phyloP scores from a whole-genome alignment of 306 rosid species.

The Citrullus amarus region DNA sequence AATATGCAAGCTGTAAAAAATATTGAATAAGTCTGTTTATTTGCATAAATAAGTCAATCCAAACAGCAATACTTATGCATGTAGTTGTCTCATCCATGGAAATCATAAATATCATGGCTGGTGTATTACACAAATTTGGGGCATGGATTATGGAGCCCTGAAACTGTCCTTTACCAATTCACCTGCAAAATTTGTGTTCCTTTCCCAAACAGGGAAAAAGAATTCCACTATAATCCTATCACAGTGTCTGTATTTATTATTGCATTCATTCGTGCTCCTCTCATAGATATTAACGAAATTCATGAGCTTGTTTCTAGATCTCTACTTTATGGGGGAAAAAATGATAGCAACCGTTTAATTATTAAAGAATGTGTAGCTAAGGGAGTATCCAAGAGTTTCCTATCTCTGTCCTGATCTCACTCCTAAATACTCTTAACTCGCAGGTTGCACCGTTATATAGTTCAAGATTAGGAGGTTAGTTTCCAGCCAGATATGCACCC shows the following conservation, averaged over 20 bases:
- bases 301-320: not conserved
- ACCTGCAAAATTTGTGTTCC: not conserved
- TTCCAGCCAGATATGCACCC: too few relatives aligned
- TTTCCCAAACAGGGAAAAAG: not conserved
- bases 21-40: not conserved
- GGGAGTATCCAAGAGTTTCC: not conserved
- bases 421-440: too few relatives aligned
- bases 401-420: not conserved
- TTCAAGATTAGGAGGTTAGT: too few relatives aligned
- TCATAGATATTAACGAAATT: not conserved
- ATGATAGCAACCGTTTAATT: not conserved
- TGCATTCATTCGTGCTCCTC: not conserved
- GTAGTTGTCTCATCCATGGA: not conserved
- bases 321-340: not conserved
- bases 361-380: too few relatives aligned
- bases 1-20: not conserved
- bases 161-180: not conserved
- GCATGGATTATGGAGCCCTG: not conserved
- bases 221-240: not conserved
- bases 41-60: not conserved
- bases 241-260: not conserved
- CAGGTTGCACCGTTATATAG: not conserved
- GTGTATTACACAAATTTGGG: not conserved
- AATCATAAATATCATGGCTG: not conserved
- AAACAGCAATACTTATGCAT: not conserved